A percentile compares a stretch with the other conserved stretches of the same genome.
Evolutionary conservation across 805 yeast genomes (phyloP).

Genomic region (Suhomyces xylopsoci): DNA sequence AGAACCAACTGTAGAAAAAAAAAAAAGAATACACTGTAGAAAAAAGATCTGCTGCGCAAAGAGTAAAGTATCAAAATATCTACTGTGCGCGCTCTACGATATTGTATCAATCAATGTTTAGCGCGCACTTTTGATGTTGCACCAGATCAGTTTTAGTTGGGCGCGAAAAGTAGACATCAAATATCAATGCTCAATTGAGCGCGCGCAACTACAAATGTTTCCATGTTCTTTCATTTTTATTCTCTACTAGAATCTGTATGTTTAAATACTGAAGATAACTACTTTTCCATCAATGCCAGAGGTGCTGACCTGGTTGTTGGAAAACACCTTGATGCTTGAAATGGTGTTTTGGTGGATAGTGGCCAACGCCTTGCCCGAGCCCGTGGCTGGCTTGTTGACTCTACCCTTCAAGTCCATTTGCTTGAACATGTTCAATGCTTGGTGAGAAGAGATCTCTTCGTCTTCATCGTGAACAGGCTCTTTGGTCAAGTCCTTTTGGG

Average conservation of each 20-base stretch:
- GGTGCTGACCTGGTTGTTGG: constrained; percentile 49
- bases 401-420: constrained; percentile 95
- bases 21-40: too few relatives aligned
- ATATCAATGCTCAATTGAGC: too few relatives aligned
- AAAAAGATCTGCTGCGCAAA: too few relatives aligned
- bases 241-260: too few relatives aligned
- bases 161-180: too few relatives aligned
- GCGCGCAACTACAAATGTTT: too few relatives aligned
- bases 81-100: too few relatives aligned
- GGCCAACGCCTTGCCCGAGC: constrained; percentile 44
- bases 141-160: too few relatives aligned
- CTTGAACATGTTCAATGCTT: constrained; percentile 89
- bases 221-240: too few relatives aligned
- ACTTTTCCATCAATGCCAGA: constrained; percentile 91
- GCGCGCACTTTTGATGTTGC: too few relatives aligned
- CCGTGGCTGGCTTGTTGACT: constrained; percentile 39
- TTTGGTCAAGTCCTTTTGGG: constrained; percentile 37
- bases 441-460: constrained; percentile 62
- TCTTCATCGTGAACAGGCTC: constrained; percentile 46
- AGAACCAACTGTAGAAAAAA: background rate
- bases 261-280: constrained; percentile 62
- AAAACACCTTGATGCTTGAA: constrained; percentile 54
- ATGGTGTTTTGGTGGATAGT: constrained; percentile 93
- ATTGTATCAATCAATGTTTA: too few relatives aligned
- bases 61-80: too few relatives aligned